phyloP scores from a whole-genome alignment of 1,284 basidiomycete genomes.

The Thecaphora thlaspeos region DNA sequence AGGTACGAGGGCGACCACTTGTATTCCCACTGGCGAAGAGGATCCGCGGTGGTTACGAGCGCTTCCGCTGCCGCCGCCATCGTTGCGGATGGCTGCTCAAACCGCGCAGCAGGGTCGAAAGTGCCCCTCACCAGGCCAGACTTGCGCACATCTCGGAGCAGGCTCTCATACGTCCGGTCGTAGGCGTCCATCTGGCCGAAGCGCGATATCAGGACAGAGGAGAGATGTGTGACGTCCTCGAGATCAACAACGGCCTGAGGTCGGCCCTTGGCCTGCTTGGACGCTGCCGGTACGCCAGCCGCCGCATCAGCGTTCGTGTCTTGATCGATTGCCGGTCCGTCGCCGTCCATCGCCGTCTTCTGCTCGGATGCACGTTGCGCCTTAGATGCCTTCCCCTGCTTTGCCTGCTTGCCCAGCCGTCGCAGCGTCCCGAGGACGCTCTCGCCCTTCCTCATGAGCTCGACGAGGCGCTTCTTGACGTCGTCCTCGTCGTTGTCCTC shows the following conservation, averaged over 20 bases:
- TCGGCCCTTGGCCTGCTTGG: not conserved
- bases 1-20: conserved; percentile 51
- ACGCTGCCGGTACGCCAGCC: not conserved
- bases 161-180: conserved; percentile 49
- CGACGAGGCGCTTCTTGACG: conserved; percentile 59
- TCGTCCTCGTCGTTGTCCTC: conserved; percentile 67
- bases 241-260: conserved; percentile 19
- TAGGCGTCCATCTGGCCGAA: conserved; percentile 52
- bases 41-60: not conserved
- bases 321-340: not conserved
- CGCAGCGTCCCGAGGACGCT: conserved; percentile 85
- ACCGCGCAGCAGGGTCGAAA: conserved; percentile 45
- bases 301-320: not conserved
- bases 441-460: conserved; percentile 80
- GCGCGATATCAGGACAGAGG: conserved; percentile 46
- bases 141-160: conserved; percentile 43
- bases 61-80: not conserved
- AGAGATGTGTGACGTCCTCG: conserved; percentile 45
- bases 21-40: conserved; percentile 39
- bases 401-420: conserved; percentile 67
- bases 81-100: conserved; percentile 5
- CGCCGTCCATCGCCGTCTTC: not conserved
- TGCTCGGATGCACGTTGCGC: not conserved
- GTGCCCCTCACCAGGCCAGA: conserved; percentile 45
- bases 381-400: conserved; percentile 57